These are phyloP conservation scores for Candida taoyuanica DNA, from an alignment of 805 yeast genomes.

Conservation along the genomic window DNA sequence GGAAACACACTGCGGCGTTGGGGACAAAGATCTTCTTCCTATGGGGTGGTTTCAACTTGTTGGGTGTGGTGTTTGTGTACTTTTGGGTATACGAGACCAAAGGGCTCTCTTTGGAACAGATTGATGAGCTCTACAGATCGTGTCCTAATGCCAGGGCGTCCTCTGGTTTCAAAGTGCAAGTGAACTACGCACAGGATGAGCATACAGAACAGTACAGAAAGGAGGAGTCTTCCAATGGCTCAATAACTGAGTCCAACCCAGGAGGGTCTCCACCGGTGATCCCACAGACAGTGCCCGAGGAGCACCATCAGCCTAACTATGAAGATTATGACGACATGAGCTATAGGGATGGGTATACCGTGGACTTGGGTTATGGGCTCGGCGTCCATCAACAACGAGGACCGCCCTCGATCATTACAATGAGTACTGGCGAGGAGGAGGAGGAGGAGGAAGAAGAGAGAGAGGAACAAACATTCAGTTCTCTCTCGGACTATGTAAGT, in stretches of 20 bases:
- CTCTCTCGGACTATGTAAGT: slow-evolving; percentile 22
- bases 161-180: slow-evolving; percentile 32
- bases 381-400: slow-evolving; percentile 23
- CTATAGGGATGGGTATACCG: slow-evolving; percentile 17
- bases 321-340: slow-evolving; percentile 6
- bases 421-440: slow-evolving; percentile 17
- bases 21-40: slow-evolving; percentile 73
- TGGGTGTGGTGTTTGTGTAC: slow-evolving; percentile 58
- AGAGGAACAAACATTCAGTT: slow-evolving; percentile 5
- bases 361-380: slow-evolving; percentile 25
- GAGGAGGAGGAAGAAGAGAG: not conserved
- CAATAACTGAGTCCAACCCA: not conserved
- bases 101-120: slow-evolving; percentile 75
- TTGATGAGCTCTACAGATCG: slow-evolving; percentile 65
- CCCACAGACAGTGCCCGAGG: no score
- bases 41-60: slow-evolving; percentile 69
- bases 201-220: not conserved
- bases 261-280: no score
- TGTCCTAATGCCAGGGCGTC: slow-evolving; percentile 55
- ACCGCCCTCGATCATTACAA: slow-evolving; percentile 24
- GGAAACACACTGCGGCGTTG: slow-evolving; percentile 59
- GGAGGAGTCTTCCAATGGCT: slow-evolving; percentile 2
- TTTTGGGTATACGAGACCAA: slow-evolving; percentile 74
- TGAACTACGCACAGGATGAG: no score
- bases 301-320: slow-evolving; percentile 3